Percentiles rank a stretch among this genome's conserved stretches.
phyloP scores from a whole-genome alignment of 768 basidiomycete genomes.

The Tulasnella sp. region DNA sequence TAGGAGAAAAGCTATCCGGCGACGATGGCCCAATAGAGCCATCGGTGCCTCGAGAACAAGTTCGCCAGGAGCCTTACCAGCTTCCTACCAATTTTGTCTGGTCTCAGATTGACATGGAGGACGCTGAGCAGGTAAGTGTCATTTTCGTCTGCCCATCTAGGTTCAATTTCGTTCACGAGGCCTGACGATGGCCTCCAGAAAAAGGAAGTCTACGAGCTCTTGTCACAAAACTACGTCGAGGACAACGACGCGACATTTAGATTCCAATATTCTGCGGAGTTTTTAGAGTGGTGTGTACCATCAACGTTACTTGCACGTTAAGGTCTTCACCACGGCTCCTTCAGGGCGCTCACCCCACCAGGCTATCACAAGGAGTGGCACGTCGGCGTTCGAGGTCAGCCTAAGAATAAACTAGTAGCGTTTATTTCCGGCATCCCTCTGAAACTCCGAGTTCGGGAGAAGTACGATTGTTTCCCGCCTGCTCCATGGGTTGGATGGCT shows the following conservation, averaged over 20 bases:
- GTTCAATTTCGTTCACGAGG: neutral
- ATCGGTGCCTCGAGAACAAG: slow-evolving; percentile 58
- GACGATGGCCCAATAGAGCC: slow-evolving; percentile 88
- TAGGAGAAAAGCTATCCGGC: slow-evolving; percentile 18
- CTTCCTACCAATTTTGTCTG: slow-evolving; percentile 92
- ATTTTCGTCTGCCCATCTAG: neutral
- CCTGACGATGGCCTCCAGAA: too few relatives aligned
- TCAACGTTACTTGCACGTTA: neutral
- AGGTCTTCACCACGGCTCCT: neutral
- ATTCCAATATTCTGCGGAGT: slow-evolving; percentile 92
- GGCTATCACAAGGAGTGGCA: slow-evolving; percentile 94
- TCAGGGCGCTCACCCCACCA: slow-evolving; percentile 91
- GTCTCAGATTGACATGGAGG: slow-evolving; percentile 67
- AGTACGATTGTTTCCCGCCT: slow-evolving; percentile 39
- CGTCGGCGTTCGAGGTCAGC: slow-evolving; percentile 81
- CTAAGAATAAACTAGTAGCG: slow-evolving; percentile 87
- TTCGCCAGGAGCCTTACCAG: slow-evolving; percentile 79
- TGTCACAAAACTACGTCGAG: slow-evolving; percentile 93
- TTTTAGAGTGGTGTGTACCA: slow-evolving; percentile 62
- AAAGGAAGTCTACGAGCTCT: slow-evolving; percentile 73
- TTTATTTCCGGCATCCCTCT: slow-evolving; percentile 94
- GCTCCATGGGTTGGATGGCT: neutral
- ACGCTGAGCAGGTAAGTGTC: slow-evolving; percentile 52
- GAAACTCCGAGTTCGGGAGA: slow-evolving; percentile 66
- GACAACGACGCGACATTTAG: slow-evolving; percentile 94